These are phyloP conservation scores for Rubroshorea leprosula DNA, from an alignment of 345 rosid species.

Conservation along the genomic window DNA sequence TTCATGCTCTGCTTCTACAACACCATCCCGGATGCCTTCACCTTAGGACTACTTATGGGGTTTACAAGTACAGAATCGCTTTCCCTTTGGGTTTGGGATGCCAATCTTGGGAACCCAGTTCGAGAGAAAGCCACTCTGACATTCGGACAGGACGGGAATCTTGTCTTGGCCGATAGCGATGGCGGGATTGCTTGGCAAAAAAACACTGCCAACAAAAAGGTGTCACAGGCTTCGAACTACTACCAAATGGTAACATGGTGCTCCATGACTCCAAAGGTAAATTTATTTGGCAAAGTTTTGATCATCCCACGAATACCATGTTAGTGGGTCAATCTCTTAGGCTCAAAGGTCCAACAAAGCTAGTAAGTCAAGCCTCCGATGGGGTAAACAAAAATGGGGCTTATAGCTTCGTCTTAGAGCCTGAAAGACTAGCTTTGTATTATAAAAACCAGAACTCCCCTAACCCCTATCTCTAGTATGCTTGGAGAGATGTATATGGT, in stretches of 20 bases:
- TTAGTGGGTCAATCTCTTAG: slow-evolving; percentile 51
- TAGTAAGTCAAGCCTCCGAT: slow-evolving; percentile 44
- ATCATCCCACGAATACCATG: slow-evolving; percentile 58
- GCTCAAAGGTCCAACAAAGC: slow-evolving; percentile 27
- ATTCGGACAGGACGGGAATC: slow-evolving; percentile 28
- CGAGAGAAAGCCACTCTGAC: slow-evolving; percentile 25
- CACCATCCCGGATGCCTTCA: slow-evolving; percentile 21
- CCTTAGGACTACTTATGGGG: slow-evolving; percentile 18
- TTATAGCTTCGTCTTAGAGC: slow-evolving; percentile 51
- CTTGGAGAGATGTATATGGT: slow-evolving; percentile 6
- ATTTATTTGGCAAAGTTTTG: slow-evolving; percentile 60
- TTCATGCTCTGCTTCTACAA: slow-evolving; percentile 23
- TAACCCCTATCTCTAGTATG: slow-evolving; percentile 26
- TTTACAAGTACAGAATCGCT: background rate
- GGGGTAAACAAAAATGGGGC: slow-evolving; percentile 33
- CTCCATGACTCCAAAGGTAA: slow-evolving; percentile 36
- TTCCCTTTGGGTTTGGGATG: slow-evolving; percentile 29
- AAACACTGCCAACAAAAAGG: slow-evolving; percentile 32
- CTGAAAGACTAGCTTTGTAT: slow-evolving; percentile 17
- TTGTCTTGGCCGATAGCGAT: slow-evolving; percentile 24
- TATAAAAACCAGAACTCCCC: slow-evolving; percentile 31
- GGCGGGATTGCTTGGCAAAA: slow-evolving; percentile 32
- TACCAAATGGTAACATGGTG: slow-evolving; percentile 63
- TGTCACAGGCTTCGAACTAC: slow-evolving; percentile 28
- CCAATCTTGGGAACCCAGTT: slow-evolving; percentile 28